Evolutionary conservation across 495 filamentous ascomycete genomes (phyloP), one percentile per base, ranked within the genome.

Genomic region (Friedmanniomyces simplex): DNA sequence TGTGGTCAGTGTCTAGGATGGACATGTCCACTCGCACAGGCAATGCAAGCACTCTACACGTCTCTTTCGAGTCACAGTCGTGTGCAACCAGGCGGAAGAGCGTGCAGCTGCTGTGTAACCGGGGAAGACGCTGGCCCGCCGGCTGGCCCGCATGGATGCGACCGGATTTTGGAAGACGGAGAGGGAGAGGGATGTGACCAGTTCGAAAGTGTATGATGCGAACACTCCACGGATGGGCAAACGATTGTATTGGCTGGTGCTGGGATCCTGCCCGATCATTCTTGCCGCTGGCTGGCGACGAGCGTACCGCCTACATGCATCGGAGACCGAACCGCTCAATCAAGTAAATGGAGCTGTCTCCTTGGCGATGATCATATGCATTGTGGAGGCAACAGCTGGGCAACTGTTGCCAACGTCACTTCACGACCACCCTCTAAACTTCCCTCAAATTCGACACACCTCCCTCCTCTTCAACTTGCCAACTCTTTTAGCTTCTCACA

Each of bases 381-480:
- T 24, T 45, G 30, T 14, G 12, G 26, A 52, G 49, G 51, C 32
- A 54, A 43, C 34, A 54, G 51, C 51, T 42, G 18, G 25, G 36
- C 51, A 20, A 43, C n/a, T 20, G 49, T 54, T 43, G 37, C 24
- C 18, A 54, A 20, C 37, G 24, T 28, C 51, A 41, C 51, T 54
- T 54, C 51, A 54, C 51, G 18, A 8, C 13, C 1, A 21, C 11
- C 2, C 37, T 22, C 2, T 41, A 3, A 20, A 4, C 30, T 20
- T 32, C 14, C 2, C 22, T 52, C n/a, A 10, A 49, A 28, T 24
- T 16, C 41, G 16, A 5, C 14, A 4, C 41, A 4, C 20, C 24
- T 28, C 20, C 24, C 46, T 24, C 46, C 46, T 28, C 22, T 50
- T 16, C 46, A 8, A 2, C 49, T 37, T 37, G 12, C n/a, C n/a